Evolutionary conservation across 257 asterid genomes (phyloP).

Genomic region (Ophiorrhiza pumila): DNA sequence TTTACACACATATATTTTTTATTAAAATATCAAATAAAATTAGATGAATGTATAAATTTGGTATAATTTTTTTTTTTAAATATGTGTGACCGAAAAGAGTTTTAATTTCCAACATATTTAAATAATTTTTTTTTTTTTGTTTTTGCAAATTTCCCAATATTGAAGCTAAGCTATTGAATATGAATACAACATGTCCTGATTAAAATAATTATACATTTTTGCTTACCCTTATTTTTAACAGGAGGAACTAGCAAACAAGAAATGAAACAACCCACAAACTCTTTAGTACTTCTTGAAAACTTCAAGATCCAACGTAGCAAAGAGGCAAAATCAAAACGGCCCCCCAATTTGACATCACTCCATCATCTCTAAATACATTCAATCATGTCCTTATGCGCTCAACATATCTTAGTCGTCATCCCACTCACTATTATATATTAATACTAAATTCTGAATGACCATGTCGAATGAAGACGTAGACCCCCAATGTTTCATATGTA

Average conservation of each 20-base stretch:
- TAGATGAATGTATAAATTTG: too few species aligned
- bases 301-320: constrained; percentile 2
- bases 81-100: too few species aligned
- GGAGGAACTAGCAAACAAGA: neutral
- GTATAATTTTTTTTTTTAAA: too few species aligned
- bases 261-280: neutral
- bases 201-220: neutral
- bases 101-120: too few species aligned
- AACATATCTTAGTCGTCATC: neutral
- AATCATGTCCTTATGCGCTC: neutral
- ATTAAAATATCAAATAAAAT: too few species aligned
- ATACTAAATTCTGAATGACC: constrained; percentile 1
- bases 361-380: neutral
- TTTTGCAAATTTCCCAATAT: too few species aligned
- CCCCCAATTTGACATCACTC: constrained; percentile 14
- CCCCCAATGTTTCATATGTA: neutral
- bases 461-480: neutral
- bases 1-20: too few species aligned
- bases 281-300: neutral
- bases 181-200: neutral
- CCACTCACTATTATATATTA: constrained; percentile 4
- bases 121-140: too few species aligned
- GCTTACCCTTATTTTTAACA: neutral
- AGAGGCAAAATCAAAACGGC: neutral
- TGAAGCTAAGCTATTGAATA: too few species aligned